Conservation (phyloP, 345 rosid genomes). For the Aquilaria malaccensis region DNA sequence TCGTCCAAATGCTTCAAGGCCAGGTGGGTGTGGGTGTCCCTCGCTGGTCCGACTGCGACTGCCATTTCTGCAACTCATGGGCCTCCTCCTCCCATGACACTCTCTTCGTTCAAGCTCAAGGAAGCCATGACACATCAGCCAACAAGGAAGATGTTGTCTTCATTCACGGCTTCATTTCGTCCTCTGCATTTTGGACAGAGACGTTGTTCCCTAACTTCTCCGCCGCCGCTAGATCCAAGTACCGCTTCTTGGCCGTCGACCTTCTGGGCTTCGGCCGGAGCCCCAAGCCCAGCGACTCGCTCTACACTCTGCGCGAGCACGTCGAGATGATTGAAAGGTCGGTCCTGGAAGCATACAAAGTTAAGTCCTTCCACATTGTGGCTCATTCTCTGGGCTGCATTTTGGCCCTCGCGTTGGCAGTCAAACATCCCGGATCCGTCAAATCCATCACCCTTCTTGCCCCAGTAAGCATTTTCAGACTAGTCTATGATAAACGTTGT, state of each 20-base stretch:
- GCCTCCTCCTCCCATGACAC: constrained; percentile 38
- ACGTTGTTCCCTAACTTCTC: constrained; percentile 93
- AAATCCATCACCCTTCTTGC: constrained; percentile 86
- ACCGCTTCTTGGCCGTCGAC: constrained; percentile 78
- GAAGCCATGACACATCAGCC: neutral
- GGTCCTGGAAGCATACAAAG: constrained; percentile 52
- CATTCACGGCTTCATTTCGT: constrained; percentile 99
- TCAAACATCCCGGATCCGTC: constrained; percentile 63
- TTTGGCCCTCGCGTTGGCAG: constrained; percentile 89
- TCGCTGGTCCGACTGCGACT: constrained; percentile 96
- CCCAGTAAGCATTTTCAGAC: constrained; percentile 35
- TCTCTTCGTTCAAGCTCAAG: constrained; percentile 73
- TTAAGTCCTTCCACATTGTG: constrained; percentile 86
- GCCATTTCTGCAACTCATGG: constrained; percentile 75
- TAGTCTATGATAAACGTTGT: too few species aligned
- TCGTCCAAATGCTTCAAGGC: constrained; percentile 70
- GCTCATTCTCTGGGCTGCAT: constrained; percentile 99
- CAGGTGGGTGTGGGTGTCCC: constrained; percentile 48
- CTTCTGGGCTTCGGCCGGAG: constrained; percentile 89
- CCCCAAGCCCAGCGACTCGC: constrained; percentile 89
- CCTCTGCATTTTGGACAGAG: constrained; percentile 95
- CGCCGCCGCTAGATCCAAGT: constrained; percentile 44
- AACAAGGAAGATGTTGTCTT: constrained; percentile 62
- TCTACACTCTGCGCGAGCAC: constrained; percentile 87
- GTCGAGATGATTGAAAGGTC: constrained; percentile 85